These are phyloP conservation scores for Mortierella claussenii DNA, from an alignment of 192 early-diverging fungal species.

Conservation along the genomic window DNA sequence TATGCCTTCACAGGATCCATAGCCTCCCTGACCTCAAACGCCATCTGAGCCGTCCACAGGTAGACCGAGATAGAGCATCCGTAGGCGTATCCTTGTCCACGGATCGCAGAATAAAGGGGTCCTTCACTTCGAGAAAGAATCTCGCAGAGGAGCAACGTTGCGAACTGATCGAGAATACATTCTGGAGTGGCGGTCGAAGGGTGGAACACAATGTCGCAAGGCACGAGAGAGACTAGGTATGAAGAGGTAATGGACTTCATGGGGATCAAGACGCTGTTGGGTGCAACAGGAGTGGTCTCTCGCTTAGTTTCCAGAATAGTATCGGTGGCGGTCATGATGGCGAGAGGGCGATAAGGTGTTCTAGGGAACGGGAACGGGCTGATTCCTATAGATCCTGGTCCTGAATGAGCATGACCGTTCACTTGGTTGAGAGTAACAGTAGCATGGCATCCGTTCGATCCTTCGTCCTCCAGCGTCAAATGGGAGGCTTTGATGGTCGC, in stretches of 20 bases:
- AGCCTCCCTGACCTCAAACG: conserved; percentile 42
- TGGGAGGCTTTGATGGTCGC: conserved; percentile 35
- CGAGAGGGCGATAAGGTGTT: conserved; percentile 53
- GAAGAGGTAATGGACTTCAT: conserved; percentile 60
- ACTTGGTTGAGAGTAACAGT: neutral
- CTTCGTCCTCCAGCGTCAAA: conserved; percentile 29
- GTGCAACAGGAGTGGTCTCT: neutral
- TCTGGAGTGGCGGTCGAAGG: conserved; percentile 49
- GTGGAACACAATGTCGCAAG: conserved; percentile 56
- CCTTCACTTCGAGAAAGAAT: conserved; percentile 79
- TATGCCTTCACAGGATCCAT: conserved; percentile 51
- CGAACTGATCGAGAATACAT: conserved; percentile 59
- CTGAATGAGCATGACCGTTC: neutral
- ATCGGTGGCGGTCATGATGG: conserved; percentile 5
- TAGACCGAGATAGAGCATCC: conserved; percentile 65
- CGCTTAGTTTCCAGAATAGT: neutral
- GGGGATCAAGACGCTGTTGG: conserved; percentile 58
- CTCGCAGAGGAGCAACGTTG: conserved; percentile 72
- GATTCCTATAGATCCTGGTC: neutral
- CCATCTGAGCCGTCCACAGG: conserved; percentile 67
- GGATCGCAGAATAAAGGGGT: conserved; percentile 77
- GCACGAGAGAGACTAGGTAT: conserved; percentile 49
- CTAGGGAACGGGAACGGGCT: conserved; percentile 57
- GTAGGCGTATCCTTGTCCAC: conserved; percentile 83
- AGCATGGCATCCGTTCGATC: neutral